Base-by-base conservation (phyloP, 2,329 filamentous ascomycete species). In the Alternaria alternata region DNA sequence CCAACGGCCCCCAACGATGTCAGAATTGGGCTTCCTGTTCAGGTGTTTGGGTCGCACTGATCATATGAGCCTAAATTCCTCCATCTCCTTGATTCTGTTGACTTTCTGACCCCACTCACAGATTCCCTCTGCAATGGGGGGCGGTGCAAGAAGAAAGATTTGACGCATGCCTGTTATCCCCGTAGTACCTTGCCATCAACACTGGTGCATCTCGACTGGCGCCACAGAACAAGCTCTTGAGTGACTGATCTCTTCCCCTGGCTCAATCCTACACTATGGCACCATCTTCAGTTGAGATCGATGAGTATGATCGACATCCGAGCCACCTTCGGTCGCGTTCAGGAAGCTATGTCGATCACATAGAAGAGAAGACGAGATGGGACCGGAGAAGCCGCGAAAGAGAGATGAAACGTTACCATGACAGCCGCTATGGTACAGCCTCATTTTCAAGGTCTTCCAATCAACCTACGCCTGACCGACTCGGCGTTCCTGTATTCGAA, bases 321-420 rank as follows among this genome's bases (percentile, higher is more conserved):
- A 52, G 51, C 24, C 48, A 54, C 9, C 68, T 65, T 44, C 70
- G 71, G 14, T 70, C 69, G 8, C 65, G 68, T 18, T 70, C 68
- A 30, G 69, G 65, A n/a, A 68, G 65, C 5, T 66, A 73, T 61
- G 59, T 65, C 16, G 71, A 74, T 36, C 54, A 59, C 51, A 47
- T 73, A 18, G 69, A 73, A 56, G 65, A 72, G 20, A 56, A 70
- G 38, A 59, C 55, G 18, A 51, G 32, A 54, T 64, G 56, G 59
- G 64, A 71, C 7, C 60, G 66, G 32, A 59, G 64, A 16, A 64
- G 66, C 20, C 63, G 65, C 18, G 72, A 69, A 26, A 55, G 56
- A 12, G 58, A 68, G 49, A 71, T 73, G 68, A 71, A 64, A 38
- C 59, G 51, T 18, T 74, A 73, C 46, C 65, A 65, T 30, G 62